Conservation (phyloP, 306 rosid species). For the Dryas octopetala region DNA sequence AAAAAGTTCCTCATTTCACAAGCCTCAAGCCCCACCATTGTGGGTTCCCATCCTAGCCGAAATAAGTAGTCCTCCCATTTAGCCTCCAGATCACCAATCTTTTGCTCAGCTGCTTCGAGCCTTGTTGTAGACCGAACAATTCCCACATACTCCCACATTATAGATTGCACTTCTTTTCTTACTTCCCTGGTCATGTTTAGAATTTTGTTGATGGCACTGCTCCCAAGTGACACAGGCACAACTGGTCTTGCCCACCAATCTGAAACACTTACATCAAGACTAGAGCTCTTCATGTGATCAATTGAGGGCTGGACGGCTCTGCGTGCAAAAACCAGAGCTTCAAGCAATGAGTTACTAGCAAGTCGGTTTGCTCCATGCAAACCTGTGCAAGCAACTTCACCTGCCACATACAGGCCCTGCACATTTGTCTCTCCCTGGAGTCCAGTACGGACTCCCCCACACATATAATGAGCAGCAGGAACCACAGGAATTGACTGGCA, state of each 20-base stretch:
- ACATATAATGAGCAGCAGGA: constrained; percentile 98
- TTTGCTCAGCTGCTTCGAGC: constrained; percentile 69
- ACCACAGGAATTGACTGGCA: constrained; percentile 77
- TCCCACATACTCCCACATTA: constrained; percentile 86
- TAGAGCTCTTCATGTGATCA: constrained; percentile 63
- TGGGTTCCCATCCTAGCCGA: constrained; percentile 72
- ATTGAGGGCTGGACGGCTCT: constrained; percentile 90
- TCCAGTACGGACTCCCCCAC: constrained; percentile 94
- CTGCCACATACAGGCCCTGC: constrained; percentile 76
- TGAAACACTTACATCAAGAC: constrained; percentile 47
- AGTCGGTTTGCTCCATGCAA: constrained; percentile 95
- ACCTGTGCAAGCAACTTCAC: constrained; percentile 98
- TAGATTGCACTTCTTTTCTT: constrained; percentile 67
- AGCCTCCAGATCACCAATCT: constrained; percentile 62
- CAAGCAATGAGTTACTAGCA: constrained; percentile 96
- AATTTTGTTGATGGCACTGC: constrained; percentile 36
- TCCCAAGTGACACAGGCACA: constrained; percentile 50
- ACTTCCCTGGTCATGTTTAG: constrained; percentile 43
- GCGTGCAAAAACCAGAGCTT: constrained; percentile 90
- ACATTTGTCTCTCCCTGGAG: constrained; percentile 92
- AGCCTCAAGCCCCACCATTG: constrained; percentile 78
- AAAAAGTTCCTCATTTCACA: constrained; percentile 95
- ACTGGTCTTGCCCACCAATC: constrained; percentile 62
- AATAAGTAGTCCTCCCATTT: constrained; percentile 79
- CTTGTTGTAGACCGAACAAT: constrained; percentile 78